Conservation (phyloP, 805 yeast genomes). For the Osmozyma mogii region DNA sequence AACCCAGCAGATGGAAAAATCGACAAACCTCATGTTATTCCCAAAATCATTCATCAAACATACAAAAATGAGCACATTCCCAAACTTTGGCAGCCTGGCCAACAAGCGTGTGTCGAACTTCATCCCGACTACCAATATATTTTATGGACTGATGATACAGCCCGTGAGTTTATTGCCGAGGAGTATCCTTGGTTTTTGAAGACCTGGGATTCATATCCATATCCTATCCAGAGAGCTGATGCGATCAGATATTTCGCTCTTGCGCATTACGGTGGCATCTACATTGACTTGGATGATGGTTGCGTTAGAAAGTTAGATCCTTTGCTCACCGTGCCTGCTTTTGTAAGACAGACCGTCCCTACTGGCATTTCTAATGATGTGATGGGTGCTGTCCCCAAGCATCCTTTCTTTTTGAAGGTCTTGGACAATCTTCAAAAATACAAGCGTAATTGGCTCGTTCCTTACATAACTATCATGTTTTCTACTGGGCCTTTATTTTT, state of each 20-base stretch:
- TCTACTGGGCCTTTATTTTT: conserved; percentile 88
- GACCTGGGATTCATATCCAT: conserved; percentile 70
- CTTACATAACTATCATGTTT: conserved; percentile 87
- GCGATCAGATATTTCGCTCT: conserved; percentile 83
- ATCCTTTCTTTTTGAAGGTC: conserved; percentile 73
- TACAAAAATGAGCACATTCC: conserved; percentile 77
- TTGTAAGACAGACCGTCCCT: conserved; percentile 80
- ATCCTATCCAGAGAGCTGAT: conserved; percentile 85
- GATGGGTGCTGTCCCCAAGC: conserved; percentile 82
- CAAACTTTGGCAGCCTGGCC: conserved; percentile 73
- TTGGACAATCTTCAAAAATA: conserved; percentile 57
- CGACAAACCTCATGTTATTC: conserved; percentile 53
- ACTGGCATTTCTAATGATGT: conserved; percentile 91
- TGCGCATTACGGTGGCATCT: conserved; percentile 80
- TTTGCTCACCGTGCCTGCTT: conserved; percentile 71
- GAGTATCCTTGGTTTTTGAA: conserved; percentile 81
- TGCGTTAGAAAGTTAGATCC: conserved; percentile 77
- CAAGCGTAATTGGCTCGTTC: conserved; percentile 66
- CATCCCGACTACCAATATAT: conserved; percentile 87
- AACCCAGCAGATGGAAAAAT: conserved; percentile 42
- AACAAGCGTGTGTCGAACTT: conserved; percentile 62
- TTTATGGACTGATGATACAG: conserved; percentile 83
- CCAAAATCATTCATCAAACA: conserved; percentile 90
- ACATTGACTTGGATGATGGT: conserved; percentile 86
- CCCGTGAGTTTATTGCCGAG: conserved; percentile 68